These are phyloP conservation scores for Sclerotinia sclerotiorum DNA, from an alignment of 2,329 filamentous ascomycete species.

Conservation along the genomic window DNA sequence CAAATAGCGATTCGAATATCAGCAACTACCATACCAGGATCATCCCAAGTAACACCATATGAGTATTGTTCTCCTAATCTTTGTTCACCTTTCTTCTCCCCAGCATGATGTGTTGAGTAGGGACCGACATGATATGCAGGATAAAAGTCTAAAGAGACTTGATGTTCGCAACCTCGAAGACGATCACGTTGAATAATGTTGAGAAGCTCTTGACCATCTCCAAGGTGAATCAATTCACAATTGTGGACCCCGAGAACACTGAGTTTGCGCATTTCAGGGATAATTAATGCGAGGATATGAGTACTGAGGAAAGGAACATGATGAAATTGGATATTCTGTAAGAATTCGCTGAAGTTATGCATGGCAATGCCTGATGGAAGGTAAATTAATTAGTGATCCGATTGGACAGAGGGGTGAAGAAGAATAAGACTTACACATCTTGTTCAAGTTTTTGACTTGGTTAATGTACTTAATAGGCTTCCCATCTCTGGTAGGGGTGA, in stretches of 20 bases:
- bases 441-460: slow-evolving; percentile 28
- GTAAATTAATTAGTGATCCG: not conserved
- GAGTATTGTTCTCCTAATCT: slow-evolving; percentile 21
- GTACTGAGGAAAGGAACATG: slow-evolving; percentile 33
- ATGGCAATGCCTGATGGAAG: slow-evolving; percentile 26
- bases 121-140: slow-evolving; percentile 32
- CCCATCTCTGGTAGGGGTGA: slow-evolving; percentile 14
- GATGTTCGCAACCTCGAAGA: slow-evolving; percentile 28
- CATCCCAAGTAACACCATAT: slow-evolving; percentile 38
- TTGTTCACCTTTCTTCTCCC: slow-evolving; percentile 22
- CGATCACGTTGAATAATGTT: slow-evolving; percentile 33
- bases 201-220: slow-evolving; percentile 31
- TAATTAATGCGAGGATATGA: slow-evolving; percentile 31
- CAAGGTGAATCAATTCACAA: slow-evolving; percentile 37
- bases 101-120: slow-evolving; percentile 9
- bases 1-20: slow-evolving; percentile 33
- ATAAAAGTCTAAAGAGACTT: slow-evolving; percentile 36
- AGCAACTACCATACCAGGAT: slow-evolving; percentile 24
- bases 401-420: not conserved
- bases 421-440: slow-evolving; percentile 29
- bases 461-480: slow-evolving; percentile 20
- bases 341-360: slow-evolving; percentile 30
- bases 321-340: slow-evolving; percentile 36
- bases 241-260: slow-evolving; percentile 35
- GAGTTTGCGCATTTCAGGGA: slow-evolving; percentile 36